phyloP scores from a whole-genome alignment of 441 rosid species.

The Bocquillonia castaneifolia region DNA sequence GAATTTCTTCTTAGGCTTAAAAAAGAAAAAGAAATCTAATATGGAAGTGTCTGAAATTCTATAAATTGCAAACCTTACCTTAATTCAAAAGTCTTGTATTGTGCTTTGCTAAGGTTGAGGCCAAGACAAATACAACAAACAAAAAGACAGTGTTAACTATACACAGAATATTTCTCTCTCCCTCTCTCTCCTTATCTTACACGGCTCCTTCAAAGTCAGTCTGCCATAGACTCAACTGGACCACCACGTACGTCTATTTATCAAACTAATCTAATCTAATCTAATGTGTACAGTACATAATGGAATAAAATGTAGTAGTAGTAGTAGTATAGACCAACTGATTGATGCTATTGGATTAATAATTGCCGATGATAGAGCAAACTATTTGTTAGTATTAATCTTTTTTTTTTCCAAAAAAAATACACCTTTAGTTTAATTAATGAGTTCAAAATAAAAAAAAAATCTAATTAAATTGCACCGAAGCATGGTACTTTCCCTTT shows the following conservation, averaged over 20 bases:
- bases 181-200: slow-evolving; percentile 40
- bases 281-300: background rate
- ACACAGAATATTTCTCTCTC: slow-evolving; percentile 33
- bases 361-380: too few relatives aligned
- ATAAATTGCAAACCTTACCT: slow-evolving; percentile 15
- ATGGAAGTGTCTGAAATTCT: slow-evolving; percentile 15
- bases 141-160: slow-evolving; percentile 24
- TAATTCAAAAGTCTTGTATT: background rate
- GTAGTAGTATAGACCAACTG: background rate
- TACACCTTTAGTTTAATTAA: too few relatives aligned
- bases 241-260: slow-evolving; percentile 32
- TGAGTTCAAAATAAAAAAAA: too few relatives aligned
- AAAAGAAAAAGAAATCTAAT: slow-evolving; percentile 7
- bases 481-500: too few relatives aligned
- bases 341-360: background rate
- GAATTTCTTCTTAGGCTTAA: too few relatives aligned
- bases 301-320: background rate
- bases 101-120: slow-evolving; percentile 24
- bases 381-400: too few relatives aligned
- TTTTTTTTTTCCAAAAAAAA: too few relatives aligned
- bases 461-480: too few relatives aligned
- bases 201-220: slow-evolving; percentile 47
- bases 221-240: slow-evolving; percentile 45
- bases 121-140: slow-evolving; percentile 36
- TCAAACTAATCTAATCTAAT: background rate